These are phyloP conservation scores for Lactifluus rugatus DNA, from an alignment of 768 basidiomycete genomes.

Conservation along the genomic window DNA sequence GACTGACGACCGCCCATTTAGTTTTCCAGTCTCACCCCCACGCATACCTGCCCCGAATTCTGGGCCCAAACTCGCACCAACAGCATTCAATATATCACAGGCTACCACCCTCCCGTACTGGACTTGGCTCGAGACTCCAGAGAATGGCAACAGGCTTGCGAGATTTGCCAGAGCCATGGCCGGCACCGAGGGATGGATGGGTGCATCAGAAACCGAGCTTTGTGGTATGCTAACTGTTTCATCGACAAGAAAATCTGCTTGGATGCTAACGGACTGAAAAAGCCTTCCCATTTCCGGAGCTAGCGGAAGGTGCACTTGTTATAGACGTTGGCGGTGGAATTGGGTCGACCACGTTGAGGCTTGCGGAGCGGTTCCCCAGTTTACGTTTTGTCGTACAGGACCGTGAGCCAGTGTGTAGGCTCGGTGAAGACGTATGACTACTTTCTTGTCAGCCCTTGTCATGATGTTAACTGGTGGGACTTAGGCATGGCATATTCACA, in stretches of 20 bases:
- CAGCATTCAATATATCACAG: constrained; percentile 71
- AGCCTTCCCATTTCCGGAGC: constrained; percentile 52
- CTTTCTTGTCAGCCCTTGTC: not conserved
- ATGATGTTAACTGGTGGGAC: not conserved
- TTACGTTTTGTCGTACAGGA: constrained; percentile 57
- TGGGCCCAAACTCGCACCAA: constrained; percentile 30
- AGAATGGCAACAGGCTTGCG: constrained; percentile 37
- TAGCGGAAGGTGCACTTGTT: constrained; percentile 41
- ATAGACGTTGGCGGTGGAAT: constrained; percentile 68
- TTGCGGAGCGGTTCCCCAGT: constrained; percentile 32
- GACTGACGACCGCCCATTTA: constrained; percentile 1
- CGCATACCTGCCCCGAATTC: not conserved
- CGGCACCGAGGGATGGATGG: constrained; percentile 64
- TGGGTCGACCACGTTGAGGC: constrained; percentile 40
- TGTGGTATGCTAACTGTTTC: constrained; percentile 17
- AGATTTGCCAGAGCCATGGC: constrained; percentile 72
- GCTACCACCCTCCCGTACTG: constrained; percentile 43
- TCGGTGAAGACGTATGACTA: constrained; percentile 31
- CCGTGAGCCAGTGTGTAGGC: constrained; percentile 40
- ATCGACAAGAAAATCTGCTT: not conserved
- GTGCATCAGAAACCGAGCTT: constrained; percentile 31
- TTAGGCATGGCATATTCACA: constrained; percentile 19
- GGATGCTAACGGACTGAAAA: constrained; percentile 4
- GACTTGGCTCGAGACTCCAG: constrained; percentile 62
- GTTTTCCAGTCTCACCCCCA: not conserved